These are phyloP conservation scores for Salix brachista DNA, from an alignment of 345 rosid species.

Conservation along the genomic window DNA sequence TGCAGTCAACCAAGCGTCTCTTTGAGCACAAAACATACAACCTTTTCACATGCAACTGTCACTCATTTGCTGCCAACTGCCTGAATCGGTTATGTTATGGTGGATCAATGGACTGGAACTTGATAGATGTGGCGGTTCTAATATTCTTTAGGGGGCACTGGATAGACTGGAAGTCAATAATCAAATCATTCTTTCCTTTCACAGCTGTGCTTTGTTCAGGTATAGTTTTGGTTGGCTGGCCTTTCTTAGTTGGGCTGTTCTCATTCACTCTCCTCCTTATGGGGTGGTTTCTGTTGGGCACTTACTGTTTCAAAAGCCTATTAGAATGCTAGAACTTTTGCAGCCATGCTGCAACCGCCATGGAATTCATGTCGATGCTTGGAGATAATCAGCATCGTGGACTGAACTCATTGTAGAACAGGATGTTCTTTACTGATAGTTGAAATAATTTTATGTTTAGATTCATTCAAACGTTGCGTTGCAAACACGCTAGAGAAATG, in stretches of 20 bases:
- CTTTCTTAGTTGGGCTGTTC: slow-evolving; percentile 66
- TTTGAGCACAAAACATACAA: slow-evolving; percentile 81
- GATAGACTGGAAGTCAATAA: slow-evolving; percentile 49
- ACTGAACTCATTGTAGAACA: slow-evolving; percentile 4
- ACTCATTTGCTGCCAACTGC: slow-evolving; percentile 77
- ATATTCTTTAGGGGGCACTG: slow-evolving; percentile 65
- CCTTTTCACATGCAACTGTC: slow-evolving; percentile 86
- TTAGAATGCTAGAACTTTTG: slow-evolving; percentile 44
- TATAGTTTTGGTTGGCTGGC: slow-evolving; percentile 63
- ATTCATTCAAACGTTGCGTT: background rate
- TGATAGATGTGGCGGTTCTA: slow-evolving; percentile 65
- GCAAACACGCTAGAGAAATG: background rate
- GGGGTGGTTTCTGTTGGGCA: slow-evolving; percentile 64
- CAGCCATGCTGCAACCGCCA: background rate
- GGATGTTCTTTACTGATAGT: background rate
- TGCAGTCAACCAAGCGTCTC: slow-evolving; percentile 40
- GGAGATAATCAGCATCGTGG: background rate
- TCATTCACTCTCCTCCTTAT: slow-evolving; percentile 58
- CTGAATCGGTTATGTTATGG: slow-evolving; percentile 67
- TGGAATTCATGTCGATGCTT: background rate
- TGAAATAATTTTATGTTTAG: background rate
- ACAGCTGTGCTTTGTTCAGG: slow-evolving; percentile 55
- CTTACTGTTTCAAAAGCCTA: slow-evolving; percentile 55
- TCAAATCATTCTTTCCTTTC: slow-evolving; percentile 75
- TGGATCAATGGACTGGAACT: slow-evolving; percentile 84